phyloP scores from a whole-genome alignment of 345 rosid genomes.

The Toxicodendron radicans region DNA sequence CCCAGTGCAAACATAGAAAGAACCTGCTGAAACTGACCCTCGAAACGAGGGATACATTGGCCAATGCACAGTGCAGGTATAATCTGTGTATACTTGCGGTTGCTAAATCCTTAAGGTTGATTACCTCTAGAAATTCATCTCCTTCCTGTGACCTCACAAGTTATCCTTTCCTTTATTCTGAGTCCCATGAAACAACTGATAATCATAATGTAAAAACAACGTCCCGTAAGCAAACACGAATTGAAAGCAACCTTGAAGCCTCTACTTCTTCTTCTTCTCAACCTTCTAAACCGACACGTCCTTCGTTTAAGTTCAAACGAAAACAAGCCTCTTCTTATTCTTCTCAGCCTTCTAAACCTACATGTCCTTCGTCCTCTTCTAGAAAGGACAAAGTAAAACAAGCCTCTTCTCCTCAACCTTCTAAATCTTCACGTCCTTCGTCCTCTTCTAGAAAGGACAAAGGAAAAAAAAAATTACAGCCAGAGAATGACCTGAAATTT shows the following conservation, averaged over 20 bases:
- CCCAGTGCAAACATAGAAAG: conserved; percentile 42
- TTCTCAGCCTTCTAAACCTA: conserved; percentile 7
- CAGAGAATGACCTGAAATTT: not conserved
- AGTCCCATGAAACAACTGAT: conserved; percentile 19
- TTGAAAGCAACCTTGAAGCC: too few species aligned
- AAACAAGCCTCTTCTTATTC: not conserved
- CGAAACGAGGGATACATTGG: conserved; percentile 38
- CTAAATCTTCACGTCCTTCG: conserved; percentile 18
- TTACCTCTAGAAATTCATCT: conserved; percentile 41
- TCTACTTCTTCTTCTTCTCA: not conserved
- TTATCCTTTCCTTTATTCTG: conserved; percentile 17
- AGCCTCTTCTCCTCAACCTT: too few species aligned
- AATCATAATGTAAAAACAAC: not conserved
- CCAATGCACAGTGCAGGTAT: conserved; percentile 43
- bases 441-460: conserved; percentile 1
- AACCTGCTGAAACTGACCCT: conserved; percentile 35
- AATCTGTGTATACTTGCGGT: conserved; percentile 40
- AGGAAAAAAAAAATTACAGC: not conserved
- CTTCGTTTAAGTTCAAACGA: not conserved
- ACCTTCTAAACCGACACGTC: not conserved
- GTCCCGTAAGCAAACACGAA: not conserved
- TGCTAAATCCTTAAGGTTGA: conserved; percentile 40
- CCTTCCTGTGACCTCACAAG: conserved; percentile 33
- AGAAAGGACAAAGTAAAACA: conserved; percentile 1
- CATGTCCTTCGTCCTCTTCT: conserved; percentile 9